phyloP scores from a whole-genome alignment of 129 eudicot species.

The Deinandra increscens region DNA sequence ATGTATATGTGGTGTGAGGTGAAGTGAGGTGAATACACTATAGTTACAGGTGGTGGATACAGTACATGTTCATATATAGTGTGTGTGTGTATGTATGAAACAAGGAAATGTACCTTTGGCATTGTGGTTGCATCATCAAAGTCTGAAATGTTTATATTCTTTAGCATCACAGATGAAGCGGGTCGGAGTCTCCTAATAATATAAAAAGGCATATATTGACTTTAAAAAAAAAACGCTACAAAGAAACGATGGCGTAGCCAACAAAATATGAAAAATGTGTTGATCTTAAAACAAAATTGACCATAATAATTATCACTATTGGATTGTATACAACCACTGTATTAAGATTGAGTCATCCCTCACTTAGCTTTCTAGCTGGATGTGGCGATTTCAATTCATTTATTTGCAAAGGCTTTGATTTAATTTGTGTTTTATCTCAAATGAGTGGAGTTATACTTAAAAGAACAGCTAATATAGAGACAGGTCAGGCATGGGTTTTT shows the following conservation, averaged over 20 bases:
- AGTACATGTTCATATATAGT: background rate
- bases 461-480: no score
- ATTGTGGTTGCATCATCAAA: conserved; percentile 48
- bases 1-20: no score
- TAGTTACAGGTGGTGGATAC: background rate
- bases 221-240: background rate
- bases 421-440: background rate
- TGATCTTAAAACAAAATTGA: background rate
- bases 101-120: conserved; percentile 50
- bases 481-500: no score
- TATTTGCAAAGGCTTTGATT: background rate
- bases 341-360: background rate
- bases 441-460: no score
- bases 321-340: background rate
- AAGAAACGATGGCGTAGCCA: no score
- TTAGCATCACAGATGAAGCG: conserved; percentile 70
- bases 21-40: background rate
- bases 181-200: conserved; percentile 75
- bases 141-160: conserved; percentile 45
- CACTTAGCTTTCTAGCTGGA: background rate
- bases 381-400: background rate
- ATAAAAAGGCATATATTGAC: background rate
- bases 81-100: background rate
- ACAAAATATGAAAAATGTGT: background rate
- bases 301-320: background rate